phyloP scores from a whole-genome alignment of 805 yeast genomes.

The Starmerella khaoyaiensis region DNA sequence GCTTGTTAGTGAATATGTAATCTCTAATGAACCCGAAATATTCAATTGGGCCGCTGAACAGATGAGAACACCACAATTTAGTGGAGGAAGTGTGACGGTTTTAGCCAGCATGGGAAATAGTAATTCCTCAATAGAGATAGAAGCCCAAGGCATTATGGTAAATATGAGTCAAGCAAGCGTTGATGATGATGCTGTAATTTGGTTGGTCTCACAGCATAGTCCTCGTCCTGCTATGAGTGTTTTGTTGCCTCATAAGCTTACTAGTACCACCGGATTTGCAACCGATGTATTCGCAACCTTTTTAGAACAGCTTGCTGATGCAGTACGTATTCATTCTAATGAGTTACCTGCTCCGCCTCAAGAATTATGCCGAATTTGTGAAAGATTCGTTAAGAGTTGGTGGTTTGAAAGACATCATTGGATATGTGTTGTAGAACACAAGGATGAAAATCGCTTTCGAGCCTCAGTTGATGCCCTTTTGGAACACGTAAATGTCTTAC shows the following conservation, averaged over 20 bases:
- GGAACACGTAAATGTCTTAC: slow-evolving; percentile 51
- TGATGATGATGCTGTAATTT: slow-evolving; percentile 33
- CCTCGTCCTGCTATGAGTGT: slow-evolving; percentile 49
- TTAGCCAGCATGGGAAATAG: slow-evolving; percentile 13
- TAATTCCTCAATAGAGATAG: slow-evolving; percentile 26
- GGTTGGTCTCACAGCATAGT: slow-evolving; percentile 74
- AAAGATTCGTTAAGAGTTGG: slow-evolving; percentile 85
- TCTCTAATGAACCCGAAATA: slow-evolving; percentile 22
- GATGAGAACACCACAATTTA: slow-evolving; percentile 20
- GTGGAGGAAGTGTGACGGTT: slow-evolving; percentile 18
- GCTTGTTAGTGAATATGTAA: slow-evolving; percentile 21
- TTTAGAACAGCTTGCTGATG: slow-evolving; percentile 48
- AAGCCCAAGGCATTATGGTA: slow-evolving; percentile 86
- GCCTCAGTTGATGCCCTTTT: slow-evolving; percentile 57
- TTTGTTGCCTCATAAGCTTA: slow-evolving; percentile 39
- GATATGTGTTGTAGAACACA: slow-evolving; percentile 73
- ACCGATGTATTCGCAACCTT: slow-evolving; percentile 70
- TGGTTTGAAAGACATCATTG: slow-evolving; percentile 89
- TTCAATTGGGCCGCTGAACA: slow-evolving; percentile 27
- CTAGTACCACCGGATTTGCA: slow-evolving; percentile 79
- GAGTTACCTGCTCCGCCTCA: slow-evolving; percentile 62
- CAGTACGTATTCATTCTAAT: slow-evolving; percentile 45
- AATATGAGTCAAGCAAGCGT: slow-evolving; percentile 33
- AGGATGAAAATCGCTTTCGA: slow-evolving; percentile 64
- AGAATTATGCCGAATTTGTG: slow-evolving; percentile 86